Evolutionary conservation across 2,329 filamentous ascomycete species (phyloP).

Genomic region (Phoma sp.): DNA sequence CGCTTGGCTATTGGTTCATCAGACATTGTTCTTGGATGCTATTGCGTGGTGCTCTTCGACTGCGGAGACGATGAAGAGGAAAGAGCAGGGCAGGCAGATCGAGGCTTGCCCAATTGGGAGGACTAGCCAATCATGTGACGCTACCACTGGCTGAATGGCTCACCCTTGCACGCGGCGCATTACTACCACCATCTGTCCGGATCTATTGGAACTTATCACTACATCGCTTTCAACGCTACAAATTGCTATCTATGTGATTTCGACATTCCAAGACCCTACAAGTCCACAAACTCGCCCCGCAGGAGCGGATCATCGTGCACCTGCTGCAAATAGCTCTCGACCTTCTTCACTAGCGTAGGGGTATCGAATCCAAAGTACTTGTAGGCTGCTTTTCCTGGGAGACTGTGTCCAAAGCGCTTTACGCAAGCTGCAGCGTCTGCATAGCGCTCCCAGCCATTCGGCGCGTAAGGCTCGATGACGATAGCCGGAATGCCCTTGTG

Average conservation of each 20-base stretch:
- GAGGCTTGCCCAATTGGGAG: background rate
- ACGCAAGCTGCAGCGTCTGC: slow-evolving; percentile 63
- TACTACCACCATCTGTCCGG: too few species aligned
- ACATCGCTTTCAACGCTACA: too few species aligned
- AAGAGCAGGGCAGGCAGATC: background rate
- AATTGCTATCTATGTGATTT: too few species aligned
- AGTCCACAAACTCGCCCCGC: slow-evolving; percentile 40
- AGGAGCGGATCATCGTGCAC: slow-evolving; percentile 45
- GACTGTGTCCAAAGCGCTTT: slow-evolving; percentile 61
- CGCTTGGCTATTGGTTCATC: slow-evolving; percentile 3
- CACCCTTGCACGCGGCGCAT: too few species aligned
- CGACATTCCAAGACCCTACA: slow-evolving; percentile 14
- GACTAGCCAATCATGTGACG: too few species aligned
- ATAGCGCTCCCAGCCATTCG: slow-evolving; percentile 66
- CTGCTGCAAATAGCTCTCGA: slow-evolving; percentile 45
- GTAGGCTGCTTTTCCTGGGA: slow-evolving; percentile 62
- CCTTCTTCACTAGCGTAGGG: slow-evolving; percentile 51
- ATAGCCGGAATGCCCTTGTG: slow-evolving; percentile 55
- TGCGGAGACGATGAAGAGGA: background rate
- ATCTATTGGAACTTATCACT: too few species aligned
- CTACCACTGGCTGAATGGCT: too few species aligned
- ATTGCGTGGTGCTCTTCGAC: background rate
- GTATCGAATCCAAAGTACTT: slow-evolving; percentile 63
- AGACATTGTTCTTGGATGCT: background rate
- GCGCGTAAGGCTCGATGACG: slow-evolving; percentile 65